A percentile compares a stretch with the other conserved stretches of the same genome.
These are phyloP conservation scores for Adansonia gregorii DNA, from an alignment of 441 rosid genomes.

Conservation along the genomic window DNA sequence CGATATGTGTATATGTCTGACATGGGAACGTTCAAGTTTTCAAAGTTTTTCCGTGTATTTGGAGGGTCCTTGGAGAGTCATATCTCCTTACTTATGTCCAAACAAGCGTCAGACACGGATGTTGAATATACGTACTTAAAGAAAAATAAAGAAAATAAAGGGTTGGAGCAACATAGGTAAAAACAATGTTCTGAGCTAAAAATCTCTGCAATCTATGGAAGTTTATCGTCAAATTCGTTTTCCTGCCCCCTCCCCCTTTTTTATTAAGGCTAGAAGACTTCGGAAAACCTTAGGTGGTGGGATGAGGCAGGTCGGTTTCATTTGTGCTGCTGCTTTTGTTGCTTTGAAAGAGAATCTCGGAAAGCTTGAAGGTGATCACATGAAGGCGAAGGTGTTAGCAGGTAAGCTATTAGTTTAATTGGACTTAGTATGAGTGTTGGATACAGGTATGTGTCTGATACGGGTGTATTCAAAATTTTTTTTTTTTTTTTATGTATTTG, in stretches of 20 bases:
- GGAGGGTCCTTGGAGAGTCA: too few species aligned
- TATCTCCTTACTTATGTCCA: too few species aligned
- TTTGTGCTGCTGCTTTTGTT: slow-evolving; percentile 83
- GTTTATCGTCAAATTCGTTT: background rate
- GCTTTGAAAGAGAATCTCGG: slow-evolving; percentile 65
- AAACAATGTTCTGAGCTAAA: background rate
- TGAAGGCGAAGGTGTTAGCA: slow-evolving; percentile 75
- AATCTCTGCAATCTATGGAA: background rate
- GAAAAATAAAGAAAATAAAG: too few species aligned
- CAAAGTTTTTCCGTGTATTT: too few species aligned
- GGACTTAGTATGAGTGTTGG: background rate
- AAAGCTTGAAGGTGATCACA: slow-evolving; percentile 79
- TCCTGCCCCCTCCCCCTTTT: background rate
- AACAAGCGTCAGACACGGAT: too few species aligned
- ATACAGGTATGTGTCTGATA: too few species aligned
- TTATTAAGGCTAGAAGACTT: slow-evolving; percentile 70
- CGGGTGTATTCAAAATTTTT: too few species aligned
- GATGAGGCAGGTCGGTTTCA: slow-evolving; percentile 86
- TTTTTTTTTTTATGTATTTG: too few species aligned
- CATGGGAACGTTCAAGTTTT: too few species aligned
- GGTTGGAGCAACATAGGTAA: too few species aligned
- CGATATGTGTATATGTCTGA: too few species aligned
- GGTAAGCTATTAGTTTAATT: slow-evolving; percentile 41
- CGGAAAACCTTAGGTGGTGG: slow-evolving; percentile 96
- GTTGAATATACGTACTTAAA: too few species aligned